Base-by-base conservation (phyloP, 495 filamentous ascomycete species). In the Cercophora samala region DNA sequence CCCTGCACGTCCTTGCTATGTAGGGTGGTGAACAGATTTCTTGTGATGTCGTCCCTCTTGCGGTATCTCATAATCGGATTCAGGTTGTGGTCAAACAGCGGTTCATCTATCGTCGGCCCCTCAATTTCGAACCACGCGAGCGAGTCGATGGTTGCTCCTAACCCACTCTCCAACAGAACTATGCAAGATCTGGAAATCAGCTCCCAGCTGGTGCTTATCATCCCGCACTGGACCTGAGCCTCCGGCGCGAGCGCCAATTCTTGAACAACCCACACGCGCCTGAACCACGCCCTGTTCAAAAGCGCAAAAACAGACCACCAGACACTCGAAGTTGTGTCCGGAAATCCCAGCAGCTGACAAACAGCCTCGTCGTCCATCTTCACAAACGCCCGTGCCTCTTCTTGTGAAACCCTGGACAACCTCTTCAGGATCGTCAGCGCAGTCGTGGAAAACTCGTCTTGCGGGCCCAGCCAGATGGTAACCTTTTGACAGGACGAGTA, bases 41-140 rank as follows among this genome's bases (percentile, higher is more conserved):
- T 54, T 4, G 15, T 21, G 15, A 5, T 21, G 4, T 18, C 19
- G 17, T 55, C 51, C 24, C 66, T 62, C 25, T 66, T 23, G n/a
- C 22, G 24, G 42, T 58, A 46, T 1, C 37, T 42, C 11, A 69
- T 62, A n/a, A 69, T 66, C 21, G 63, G 64, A 25, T 59, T 63
- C 46, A 63, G 13, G 18, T 69, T 64, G 25, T 69, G 59, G 62
- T 71, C 56, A 65, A 72, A 62, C 58, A 69, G 42, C 51, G 58
- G 63, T 68, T 69, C 64, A 32, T 65, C 18, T 19, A 73, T 23
- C 54, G 69, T 52, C 23, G 72, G 61, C 6, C 68, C 64, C 18
- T 58, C 59, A 22, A 66, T 56, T 58, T 64, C 64, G 53, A 70
- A 66, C 68, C 68, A 70, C 6, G 64, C 64, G 60, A 64, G 64